Conservation (phyloP, 2,329 filamentous ascomycete genomes). For the Trichoderma sp. region DNA sequence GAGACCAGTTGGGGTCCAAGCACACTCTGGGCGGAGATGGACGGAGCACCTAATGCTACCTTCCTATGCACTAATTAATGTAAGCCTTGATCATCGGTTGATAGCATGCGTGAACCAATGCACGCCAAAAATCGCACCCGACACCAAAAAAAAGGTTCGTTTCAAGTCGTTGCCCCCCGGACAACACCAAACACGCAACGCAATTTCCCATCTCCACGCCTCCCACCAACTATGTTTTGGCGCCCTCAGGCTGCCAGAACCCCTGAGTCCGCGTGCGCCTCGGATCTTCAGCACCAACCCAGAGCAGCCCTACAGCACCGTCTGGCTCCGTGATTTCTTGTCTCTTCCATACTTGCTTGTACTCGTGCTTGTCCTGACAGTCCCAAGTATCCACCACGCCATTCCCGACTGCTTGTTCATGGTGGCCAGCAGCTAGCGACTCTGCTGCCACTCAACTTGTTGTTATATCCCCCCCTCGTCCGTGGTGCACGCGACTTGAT, state of each 20-base stretch:
- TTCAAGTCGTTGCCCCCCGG: constrained; percentile 19
- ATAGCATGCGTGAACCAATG: constrained; percentile 6
- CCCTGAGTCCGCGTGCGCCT: constrained; percentile 19
- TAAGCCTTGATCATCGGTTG: background rate
- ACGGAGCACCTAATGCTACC: constrained; percentile 1
- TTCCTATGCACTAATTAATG: background rate
- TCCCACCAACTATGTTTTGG: constrained; percentile 20
- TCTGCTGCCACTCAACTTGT: background rate
- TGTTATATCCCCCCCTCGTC: constrained; percentile 12
- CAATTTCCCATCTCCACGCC: constrained; percentile 30
- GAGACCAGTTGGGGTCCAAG: background rate
- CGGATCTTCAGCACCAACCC: constrained; percentile 19
- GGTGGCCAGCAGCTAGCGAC: background rate
- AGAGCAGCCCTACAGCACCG: constrained; percentile 18
- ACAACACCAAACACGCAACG: constrained; percentile 24
- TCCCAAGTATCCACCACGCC: constrained; percentile 6
- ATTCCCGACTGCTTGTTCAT: constrained; percentile 15
- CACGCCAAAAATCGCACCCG: background rate
- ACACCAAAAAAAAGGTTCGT: constrained; percentile 12
- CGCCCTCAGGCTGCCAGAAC: constrained; percentile 10
- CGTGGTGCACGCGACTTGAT: constrained; percentile 10
- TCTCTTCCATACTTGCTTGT: background rate
- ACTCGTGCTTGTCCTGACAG: background rate
- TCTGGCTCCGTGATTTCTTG: background rate
- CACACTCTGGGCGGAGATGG: background rate